Conservation (phyloP, 2,329 filamentous ascomycete genomes). For the Tolypocladium cylindrosporum region DNA sequence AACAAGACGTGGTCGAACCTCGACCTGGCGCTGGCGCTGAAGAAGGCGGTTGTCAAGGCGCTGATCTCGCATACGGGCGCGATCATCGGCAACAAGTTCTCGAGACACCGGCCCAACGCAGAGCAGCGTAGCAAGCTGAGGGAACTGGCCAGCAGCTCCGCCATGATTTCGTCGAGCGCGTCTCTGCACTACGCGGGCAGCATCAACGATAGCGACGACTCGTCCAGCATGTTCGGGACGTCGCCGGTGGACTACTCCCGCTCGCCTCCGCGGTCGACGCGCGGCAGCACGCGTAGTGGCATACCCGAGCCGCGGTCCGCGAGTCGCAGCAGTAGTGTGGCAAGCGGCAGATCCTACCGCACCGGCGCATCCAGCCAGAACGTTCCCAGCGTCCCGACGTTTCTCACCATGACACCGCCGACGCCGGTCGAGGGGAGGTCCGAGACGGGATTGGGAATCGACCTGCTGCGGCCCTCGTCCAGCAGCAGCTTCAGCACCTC, state of each 20-base stretch:
- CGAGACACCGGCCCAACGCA: conserved; percentile 71
- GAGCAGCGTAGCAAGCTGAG: conserved; percentile 70
- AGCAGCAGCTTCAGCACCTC: conserved; percentile 17
- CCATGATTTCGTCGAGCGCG: conserved; percentile 38
- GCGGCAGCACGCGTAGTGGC: conserved; percentile 37
- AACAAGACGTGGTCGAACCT: conserved; percentile 99
- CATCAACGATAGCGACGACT: conserved; percentile 46
- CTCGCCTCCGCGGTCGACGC: conserved; percentile 44
- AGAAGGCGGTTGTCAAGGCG: conserved; percentile 89
- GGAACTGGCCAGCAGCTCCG: conserved; percentile 72
- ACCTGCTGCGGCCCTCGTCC: conserved; percentile 21
- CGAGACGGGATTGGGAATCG: conserved; percentile 15
- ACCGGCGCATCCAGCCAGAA: conserved; percentile 19
- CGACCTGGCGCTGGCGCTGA: conserved; percentile 82
- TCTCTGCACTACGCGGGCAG: conserved; percentile 29
- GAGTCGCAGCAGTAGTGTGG: conserved; percentile 44
- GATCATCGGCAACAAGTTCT: conserved; percentile 96
- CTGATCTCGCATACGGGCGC: conserved; percentile 92
- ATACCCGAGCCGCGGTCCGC: conserved; percentile 32
- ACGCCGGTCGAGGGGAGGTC: conserved; percentile 24
- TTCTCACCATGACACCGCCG: conserved; percentile 37
- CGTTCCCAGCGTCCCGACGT: conserved; percentile 24
- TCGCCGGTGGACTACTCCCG: conserved; percentile 49
- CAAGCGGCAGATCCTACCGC: conserved; percentile 33
- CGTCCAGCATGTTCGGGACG: conserved; percentile 41